Evolutionary conservation across 2,329 filamentous ascomycete species (phyloP).

Genomic region (Aspergillus vadensis): DNA sequence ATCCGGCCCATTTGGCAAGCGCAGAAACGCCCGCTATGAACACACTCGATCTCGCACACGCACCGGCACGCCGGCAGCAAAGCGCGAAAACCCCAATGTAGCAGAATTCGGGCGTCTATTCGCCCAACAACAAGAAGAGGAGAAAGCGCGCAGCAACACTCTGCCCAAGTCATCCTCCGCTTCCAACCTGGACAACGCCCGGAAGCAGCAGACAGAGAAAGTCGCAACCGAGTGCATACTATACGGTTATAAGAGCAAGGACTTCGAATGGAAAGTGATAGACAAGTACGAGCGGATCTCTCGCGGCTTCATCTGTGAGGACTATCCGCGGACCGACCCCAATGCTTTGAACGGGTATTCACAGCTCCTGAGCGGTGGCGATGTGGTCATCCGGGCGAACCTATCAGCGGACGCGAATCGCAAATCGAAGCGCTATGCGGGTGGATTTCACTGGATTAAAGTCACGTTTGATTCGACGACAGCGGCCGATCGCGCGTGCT

Average conservation of each 20-base stretch:
- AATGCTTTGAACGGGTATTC: constrained; percentile 68
- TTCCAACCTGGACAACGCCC: constrained; percentile 43
- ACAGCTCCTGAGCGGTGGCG: constrained; percentile 71
- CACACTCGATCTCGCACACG: constrained; percentile 55
- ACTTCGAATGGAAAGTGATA: constrained; percentile 76
- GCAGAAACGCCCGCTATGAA: constrained; percentile 49
- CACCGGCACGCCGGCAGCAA: constrained; percentile 59
- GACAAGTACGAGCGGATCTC: constrained; percentile 85
- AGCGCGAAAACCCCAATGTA: constrained; percentile 55
- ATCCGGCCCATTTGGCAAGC: constrained; percentile 63
- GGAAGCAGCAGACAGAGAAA: constrained; percentile 45
- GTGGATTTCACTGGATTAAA: constrained; percentile 91
- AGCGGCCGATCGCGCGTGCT: constrained; percentile 69
- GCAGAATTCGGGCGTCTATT: constrained; percentile 51
- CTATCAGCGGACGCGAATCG: constrained; percentile 72
- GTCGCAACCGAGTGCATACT: constrained; percentile 78
- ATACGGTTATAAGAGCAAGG: constrained; percentile 75
- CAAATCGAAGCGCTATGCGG: constrained; percentile 78
- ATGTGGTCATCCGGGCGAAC: constrained; percentile 67
- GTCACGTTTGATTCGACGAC: constrained; percentile 75
- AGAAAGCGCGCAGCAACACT: constrained; percentile 36
- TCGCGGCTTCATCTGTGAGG: constrained; percentile 79
- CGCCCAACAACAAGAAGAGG: constrained; percentile 47
- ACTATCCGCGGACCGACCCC: constrained; percentile 86
- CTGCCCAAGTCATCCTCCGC: constrained; percentile 44